Evolutionary conservation across 352 stramenopile genomes (phyloP).

Genomic region (Globisporangium barbulae): DNA sequence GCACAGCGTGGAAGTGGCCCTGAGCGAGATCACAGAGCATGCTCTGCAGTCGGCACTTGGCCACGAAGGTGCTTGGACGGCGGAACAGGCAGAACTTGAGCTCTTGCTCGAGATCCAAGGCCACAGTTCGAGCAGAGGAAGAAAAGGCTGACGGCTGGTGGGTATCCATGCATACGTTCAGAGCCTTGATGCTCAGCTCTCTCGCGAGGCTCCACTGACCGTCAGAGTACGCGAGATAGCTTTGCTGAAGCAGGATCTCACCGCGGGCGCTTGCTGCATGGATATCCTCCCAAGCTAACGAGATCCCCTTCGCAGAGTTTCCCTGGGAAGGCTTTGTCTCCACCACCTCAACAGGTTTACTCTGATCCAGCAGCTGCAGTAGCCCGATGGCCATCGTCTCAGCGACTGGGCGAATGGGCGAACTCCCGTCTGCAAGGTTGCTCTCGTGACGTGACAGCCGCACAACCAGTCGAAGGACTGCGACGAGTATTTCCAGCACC

Average conservation of each 20-base stretch:
- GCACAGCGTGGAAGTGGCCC: slow-evolving; percentile 24
- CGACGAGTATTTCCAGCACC: slow-evolving; percentile 27
- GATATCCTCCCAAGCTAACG: neutral
- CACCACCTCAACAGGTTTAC: neutral
- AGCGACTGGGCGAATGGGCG: slow-evolving; percentile 17
- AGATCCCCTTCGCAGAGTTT: neutral
- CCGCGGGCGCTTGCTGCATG: slow-evolving; percentile 17
- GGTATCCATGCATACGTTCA: slow-evolving; percentile 13
- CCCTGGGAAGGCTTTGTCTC: neutral
- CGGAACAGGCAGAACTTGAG: slow-evolving; percentile 32
- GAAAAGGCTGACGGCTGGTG: neutral
- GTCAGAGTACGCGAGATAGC: slow-evolving; percentile 30
- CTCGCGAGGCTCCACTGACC: slow-evolving; percentile 33
- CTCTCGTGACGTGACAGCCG: slow-evolving; percentile 27
- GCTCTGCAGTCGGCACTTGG: slow-evolving; percentile 35
- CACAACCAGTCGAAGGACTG: slow-evolving; percentile 29
- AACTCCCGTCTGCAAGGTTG: slow-evolving; percentile 25
- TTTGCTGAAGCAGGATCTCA: slow-evolving; percentile 37
- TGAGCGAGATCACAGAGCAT: slow-evolving; percentile 38
- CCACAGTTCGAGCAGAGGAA: neutral
- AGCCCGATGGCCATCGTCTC: slow-evolving; percentile 32
- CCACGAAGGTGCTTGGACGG: slow-evolving; percentile 31
- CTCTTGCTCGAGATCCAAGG: slow-evolving; percentile 34
- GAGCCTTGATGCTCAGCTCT: slow-evolving; percentile 22
- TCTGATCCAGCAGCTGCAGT: slow-evolving; percentile 17